Evolutionary conservation across 1,139 yeast species (phyloP).

Genomic region (Suhomyces yuchorum): DNA sequence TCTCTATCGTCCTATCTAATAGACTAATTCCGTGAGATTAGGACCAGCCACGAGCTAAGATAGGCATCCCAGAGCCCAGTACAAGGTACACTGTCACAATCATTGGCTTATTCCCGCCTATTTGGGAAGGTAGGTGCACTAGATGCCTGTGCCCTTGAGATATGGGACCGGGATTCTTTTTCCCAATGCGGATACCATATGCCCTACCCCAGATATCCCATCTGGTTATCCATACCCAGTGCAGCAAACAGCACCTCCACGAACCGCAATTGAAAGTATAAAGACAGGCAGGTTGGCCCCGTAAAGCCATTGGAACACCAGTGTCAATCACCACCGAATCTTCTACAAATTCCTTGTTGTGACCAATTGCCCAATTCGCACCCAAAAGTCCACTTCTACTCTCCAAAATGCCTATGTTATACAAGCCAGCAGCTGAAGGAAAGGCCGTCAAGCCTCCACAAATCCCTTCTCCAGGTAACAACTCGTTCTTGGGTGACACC

Average conservation of each 20-base stretch:
- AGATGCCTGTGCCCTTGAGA: background rate
- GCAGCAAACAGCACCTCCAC: background rate
- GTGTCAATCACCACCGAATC: background rate
- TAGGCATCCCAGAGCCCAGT: no score
- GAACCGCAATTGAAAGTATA: background rate
- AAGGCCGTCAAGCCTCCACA: constrained; percentile 57
- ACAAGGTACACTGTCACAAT: no score
- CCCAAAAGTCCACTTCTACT: background rate
- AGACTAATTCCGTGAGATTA: no score
- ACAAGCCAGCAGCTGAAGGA: constrained; percentile 56
- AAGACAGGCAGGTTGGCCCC: background rate
- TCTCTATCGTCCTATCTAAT: no score
- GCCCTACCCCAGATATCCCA: background rate
- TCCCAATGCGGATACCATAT: background rate
- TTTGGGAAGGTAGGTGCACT: background rate
- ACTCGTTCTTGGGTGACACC: constrained; percentile 67
- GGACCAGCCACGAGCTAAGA: no score
- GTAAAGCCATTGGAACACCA: background rate
- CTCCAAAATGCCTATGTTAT: constrained; percentile 59
- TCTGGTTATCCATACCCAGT: background rate
- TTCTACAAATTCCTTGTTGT: background rate
- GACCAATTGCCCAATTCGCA: background rate
- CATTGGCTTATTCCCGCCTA: background rate
- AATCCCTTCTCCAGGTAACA: constrained; percentile 59
- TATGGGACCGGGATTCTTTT: background rate